These are phyloP conservation scores for Clarireedia homoeocarpa DNA, from an alignment of 2,329 filamentous ascomycete species.

Conservation along the genomic window DNA sequence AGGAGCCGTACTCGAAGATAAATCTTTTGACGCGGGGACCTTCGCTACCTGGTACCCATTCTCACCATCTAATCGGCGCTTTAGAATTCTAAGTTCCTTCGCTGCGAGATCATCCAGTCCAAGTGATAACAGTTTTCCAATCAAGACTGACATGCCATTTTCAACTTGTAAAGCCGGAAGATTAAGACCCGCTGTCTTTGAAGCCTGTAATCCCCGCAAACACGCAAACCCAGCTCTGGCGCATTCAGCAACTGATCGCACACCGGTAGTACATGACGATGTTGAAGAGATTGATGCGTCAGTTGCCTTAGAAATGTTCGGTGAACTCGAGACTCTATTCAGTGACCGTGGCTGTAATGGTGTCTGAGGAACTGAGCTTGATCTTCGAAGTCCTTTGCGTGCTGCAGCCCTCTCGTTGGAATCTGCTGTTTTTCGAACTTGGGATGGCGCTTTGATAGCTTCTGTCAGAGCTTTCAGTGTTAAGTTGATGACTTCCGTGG, in stretches of 20 bases:
- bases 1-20: constrained; percentile 32
- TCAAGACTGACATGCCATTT: constrained; percentile 61
- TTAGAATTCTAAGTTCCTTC: constrained; percentile 61
- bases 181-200: constrained; percentile 41
- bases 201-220: constrained; percentile 48
- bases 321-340: constrained; percentile 53
- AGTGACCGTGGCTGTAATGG: constrained; percentile 54
- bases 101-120: constrained; percentile 59
- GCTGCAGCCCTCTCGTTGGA: constrained; percentile 33
- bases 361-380: constrained; percentile 50
- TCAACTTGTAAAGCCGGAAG: constrained; percentile 63
- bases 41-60: constrained; percentile 20
- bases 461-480: constrained; percentile 63
- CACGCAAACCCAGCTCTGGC: constrained; percentile 59
- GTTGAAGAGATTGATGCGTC: constrained; percentile 32
- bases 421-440: constrained; percentile 16
- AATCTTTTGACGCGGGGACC: constrained; percentile 19
- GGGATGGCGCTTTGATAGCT: constrained; percentile 44
- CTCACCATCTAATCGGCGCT: constrained; percentile 49
- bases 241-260: constrained; percentile 47
- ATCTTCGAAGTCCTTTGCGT: constrained; percentile 41
- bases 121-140: constrained; percentile 57
- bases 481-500: constrained; percentile 65
- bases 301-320: constrained; percentile 40
- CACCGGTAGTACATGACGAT: constrained; percentile 25